Conservation (phyloP, 352 stramenopile genomes). For the Phytophthora niederhauseri region DNA sequence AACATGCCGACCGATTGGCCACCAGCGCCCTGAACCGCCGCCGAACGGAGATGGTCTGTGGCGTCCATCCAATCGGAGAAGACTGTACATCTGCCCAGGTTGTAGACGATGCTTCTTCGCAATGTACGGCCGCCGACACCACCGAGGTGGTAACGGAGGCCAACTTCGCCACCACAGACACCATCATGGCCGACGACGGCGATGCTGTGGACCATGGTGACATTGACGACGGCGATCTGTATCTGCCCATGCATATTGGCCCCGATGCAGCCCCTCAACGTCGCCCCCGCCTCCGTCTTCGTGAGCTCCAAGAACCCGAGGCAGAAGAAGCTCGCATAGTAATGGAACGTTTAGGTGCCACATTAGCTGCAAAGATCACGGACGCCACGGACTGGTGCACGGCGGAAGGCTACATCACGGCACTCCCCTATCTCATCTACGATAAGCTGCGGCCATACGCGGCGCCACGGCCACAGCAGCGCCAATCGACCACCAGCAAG, state of each 20-base stretch:
- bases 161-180: background rate
- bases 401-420: constrained; percentile 15
- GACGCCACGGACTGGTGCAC: constrained; percentile 19
- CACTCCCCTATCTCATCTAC: constrained; percentile 10
- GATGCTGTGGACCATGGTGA: background rate
- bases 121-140: background rate
- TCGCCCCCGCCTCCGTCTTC: constrained; percentile 9
- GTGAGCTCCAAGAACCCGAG: constrained; percentile 3
- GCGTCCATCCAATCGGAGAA: background rate
- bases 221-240: constrained; percentile 21
- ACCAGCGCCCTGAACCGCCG: constrained; percentile 8
- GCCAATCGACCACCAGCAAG: too few relatives aligned
- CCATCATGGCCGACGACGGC: background rate
- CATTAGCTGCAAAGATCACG: constrained; percentile 15
- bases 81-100: background rate
- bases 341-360: background rate
- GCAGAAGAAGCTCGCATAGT: background rate
- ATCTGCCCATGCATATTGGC: constrained; percentile 8
- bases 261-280: background rate
- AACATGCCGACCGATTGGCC: constrained; percentile 23
- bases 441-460: constrained; percentile 12
- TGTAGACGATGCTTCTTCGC: background rate
- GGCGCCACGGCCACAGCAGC: background rate
- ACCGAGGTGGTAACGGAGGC: background rate
- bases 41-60: background rate